Evolutionary conservation across 345 rosid genomes (phyloP), one percentile per base, ranked within the genome.

Genomic region (Kandelia obovata): DNA sequence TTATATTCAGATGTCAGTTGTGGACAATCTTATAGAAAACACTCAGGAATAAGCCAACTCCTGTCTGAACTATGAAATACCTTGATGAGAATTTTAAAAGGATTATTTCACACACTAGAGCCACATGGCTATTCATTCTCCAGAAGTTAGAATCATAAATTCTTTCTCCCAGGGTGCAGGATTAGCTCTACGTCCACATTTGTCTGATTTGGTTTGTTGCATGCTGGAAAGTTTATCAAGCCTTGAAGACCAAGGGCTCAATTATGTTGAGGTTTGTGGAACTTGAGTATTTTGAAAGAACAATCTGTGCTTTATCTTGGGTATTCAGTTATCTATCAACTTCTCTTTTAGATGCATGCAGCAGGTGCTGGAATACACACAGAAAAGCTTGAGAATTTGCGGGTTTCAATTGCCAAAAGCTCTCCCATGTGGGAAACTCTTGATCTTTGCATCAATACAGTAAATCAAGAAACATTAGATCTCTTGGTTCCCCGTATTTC

Each of bases 381-480:
- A 58, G 98, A 91, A 79, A 94, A 89, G 87, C 89, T 94, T 74
- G 98, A 94, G 74, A 89, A 80, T 83, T 81, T 94, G 73, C 90
- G 98, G 64, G 83, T 94, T 71, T 91, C 98, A 74, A 89, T 91
- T 73, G 87, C 98, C 49, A 94, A 89, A 86, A 83, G 95, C 78
- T 94, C 98, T 79, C 92, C 97, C 47, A 94, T 94, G 98, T 94
- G 98, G 98, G 98, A 94, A 84, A 94, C 98, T 70, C 96, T 94
- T 71, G 98, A 94, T 67, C 79, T 88, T 43, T 94, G 98, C 86
- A 82, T 94, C 71, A 89, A 88, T 81, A 84, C 87, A 67, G 86
- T 85, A 69, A 86, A 91, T 79, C 75, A 74, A 1, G 88, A 86
- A 71, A 86, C 97, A 69, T 81, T 94, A 57, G 88, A 94, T 69